Base-by-base conservation (phyloP, 257 asterid genomes). In the Capsicum chinense region DNA sequence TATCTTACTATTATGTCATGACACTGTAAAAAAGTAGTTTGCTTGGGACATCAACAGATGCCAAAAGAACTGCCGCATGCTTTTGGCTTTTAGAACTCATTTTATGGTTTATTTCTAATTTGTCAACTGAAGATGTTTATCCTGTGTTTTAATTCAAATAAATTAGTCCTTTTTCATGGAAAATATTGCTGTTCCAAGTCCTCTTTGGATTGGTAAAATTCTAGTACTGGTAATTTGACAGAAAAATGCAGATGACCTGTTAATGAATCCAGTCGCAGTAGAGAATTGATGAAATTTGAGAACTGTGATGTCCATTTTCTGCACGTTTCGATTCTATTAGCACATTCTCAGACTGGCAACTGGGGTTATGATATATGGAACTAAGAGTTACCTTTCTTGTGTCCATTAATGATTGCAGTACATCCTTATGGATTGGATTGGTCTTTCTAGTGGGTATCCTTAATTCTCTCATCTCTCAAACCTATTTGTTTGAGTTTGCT, bases 31-130 rank as follows among this genome's bases (percentile, higher is more conserved):
- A 10, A 47, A 12, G 37, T 71, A 14, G 35, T 71, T 71, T 71
- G 17, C 79, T 71, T 71, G 79, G 79, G 39, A 44, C 79, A 44
- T 71, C 79, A 50, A n/a, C 33, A 71, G 58, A n/a, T 70, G 58
- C 79, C 79, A 71, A 44, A 21, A 39, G 39, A 71, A 69, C 21
- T 39, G 37, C 54, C 44, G 6, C n/a, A 57, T 19, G 7, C 17
- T 47, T 71, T 17, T 66, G 48, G 73, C 39, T 35, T 67, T 39
- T 67, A 35, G 19, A 67, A 19, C 21, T 35, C 74, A 6, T 33
- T 56, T 50, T 67, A 13, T 14, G 50, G 15, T 35, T 35, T 67
- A 6, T 67, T 66, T 67, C 74, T 13, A 14, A 35, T 67, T 67
- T 35, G 19, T 67, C 5, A 67, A 35, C 19, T 13, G 74, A 14